Evolutionary conservation across 2,329 filamentous ascomycete species (phyloP).

Genomic region (Setomelanomma holmii): DNA sequence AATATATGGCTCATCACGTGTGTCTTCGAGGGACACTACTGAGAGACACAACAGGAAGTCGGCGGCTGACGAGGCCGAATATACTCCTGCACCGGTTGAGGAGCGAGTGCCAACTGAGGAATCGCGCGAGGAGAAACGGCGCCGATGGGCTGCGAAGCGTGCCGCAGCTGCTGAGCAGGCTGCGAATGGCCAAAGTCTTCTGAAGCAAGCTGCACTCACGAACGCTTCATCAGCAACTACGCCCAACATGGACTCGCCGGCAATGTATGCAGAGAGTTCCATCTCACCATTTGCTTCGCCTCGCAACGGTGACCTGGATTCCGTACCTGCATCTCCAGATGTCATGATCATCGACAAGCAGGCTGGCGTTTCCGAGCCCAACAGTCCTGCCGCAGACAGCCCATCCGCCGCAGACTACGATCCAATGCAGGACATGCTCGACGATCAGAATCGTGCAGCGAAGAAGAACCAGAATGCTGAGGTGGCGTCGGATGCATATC

Average conservation of each 20-base stretch:
- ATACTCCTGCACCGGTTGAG: constrained; percentile 23
- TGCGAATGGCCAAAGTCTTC: constrained; percentile 61
- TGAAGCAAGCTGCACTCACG: constrained; percentile 74
- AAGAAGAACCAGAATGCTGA: constrained; percentile 55
- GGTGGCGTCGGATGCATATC: constrained; percentile 60
- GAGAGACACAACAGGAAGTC: constrained; percentile 16
- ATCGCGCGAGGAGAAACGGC: constrained; percentile 42
- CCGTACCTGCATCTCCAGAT: constrained; percentile 48
- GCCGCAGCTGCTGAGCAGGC: constrained; percentile 50
- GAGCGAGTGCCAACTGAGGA: constrained; percentile 39
- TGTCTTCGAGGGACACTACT: background rate
- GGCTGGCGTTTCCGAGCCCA: constrained; percentile 46
- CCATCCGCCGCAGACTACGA: constrained; percentile 95
- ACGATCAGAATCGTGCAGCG: constrained; percentile 76
- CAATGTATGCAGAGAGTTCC: constrained; percentile 40
- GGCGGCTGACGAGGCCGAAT: constrained; percentile 25
- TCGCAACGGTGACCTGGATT: constrained; percentile 45
- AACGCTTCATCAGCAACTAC: constrained; percentile 65
- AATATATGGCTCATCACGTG: constrained; percentile 18
- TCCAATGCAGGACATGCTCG: constrained; percentile 85
- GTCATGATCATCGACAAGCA: constrained; percentile 52
- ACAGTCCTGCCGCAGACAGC: constrained; percentile 61
- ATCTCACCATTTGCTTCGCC: constrained; percentile 47
- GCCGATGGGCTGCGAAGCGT: constrained; percentile 43
- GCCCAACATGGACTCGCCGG: constrained; percentile 55